Percentiles rank a stretch among this genome's conserved stretches.
These are phyloP conservation scores for Leavenworthia alabamica DNA, from an alignment of 345 rosid species.

Conservation along the genomic window DNA sequence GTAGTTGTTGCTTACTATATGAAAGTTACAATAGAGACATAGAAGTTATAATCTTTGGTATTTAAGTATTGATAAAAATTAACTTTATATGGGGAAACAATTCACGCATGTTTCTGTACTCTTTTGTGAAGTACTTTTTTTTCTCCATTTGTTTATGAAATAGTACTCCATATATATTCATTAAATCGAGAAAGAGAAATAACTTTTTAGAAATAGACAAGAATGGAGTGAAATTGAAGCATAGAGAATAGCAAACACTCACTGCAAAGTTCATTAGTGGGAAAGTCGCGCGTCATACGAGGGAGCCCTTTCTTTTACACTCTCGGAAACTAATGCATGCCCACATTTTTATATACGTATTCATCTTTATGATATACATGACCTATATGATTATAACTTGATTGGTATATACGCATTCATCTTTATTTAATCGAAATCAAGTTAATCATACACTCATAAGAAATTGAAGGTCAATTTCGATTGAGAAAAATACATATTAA, in stretches of 20 bases:
- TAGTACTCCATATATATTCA: not conserved
- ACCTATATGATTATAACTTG: not conserved
- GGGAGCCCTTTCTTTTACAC: slow-evolving; percentile 16
- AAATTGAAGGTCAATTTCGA: not conserved
- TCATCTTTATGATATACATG: too few relatives aligned
- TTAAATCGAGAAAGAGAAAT: slow-evolving; percentile 23
- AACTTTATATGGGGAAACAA: not conserved
- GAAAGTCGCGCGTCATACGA: slow-evolving; percentile 30
- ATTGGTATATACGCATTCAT: not conserved
- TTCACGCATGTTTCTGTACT: slow-evolving; percentile 28
- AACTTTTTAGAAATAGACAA: slow-evolving; percentile 24
- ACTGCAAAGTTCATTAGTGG: slow-evolving; percentile 23
- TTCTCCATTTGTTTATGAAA: not conserved
- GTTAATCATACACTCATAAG: not conserved
- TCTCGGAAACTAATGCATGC: slow-evolving; percentile 23
- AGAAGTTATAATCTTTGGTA: not conserved
- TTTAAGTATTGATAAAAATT: not conserved
- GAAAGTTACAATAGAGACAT: not conserved
- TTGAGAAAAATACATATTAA: not conserved
- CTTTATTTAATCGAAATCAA: not conserved
- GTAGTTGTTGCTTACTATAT: not conserved
- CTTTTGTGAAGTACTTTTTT: not conserved
- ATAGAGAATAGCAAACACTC: slow-evolving; percentile 28
- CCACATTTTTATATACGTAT: not conserved
- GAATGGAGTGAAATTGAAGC: slow-evolving; percentile 22